A percentile compares a stretch with the other conserved stretches of the same genome.
Evolutionary conservation across 192 early-diverging fungal genomes (phyloP).

Genomic region (Coemansia umbellata): DNA sequence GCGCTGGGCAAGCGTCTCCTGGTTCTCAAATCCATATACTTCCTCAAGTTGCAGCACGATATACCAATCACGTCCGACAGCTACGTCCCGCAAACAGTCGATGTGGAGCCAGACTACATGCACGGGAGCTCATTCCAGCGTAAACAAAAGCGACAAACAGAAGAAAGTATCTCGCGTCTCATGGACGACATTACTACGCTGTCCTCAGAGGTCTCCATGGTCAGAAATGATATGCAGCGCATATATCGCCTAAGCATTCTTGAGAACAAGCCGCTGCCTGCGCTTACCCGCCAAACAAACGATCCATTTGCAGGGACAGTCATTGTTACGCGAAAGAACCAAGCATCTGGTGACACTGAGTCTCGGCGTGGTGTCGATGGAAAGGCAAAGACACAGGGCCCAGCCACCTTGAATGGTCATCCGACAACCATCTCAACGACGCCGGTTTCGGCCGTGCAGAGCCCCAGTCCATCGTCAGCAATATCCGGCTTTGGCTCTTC

Average conservation of each 20-base stretch:
- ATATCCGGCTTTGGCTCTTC: constrained; percentile 13
- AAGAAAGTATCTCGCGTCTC: constrained; percentile 36
- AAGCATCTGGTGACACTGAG: constrained; percentile 18
- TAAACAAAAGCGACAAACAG: constrained; percentile 41
- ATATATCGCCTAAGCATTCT: constrained; percentile 44
- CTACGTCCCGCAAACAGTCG: constrained; percentile 72
- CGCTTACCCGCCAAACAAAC: constrained; percentile 15
- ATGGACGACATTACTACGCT: constrained; percentile 43
- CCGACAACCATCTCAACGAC: constrained; percentile 10
- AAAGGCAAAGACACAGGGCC: constrained; percentile 6
- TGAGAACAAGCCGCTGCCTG: constrained; percentile 50
- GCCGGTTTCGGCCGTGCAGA: constrained; percentile 23
- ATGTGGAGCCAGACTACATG: constrained; percentile 46
- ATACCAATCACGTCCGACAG: constrained; percentile 79
- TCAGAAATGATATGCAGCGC: constrained; percentile 47
- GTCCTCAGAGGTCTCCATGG: constrained; percentile 34
- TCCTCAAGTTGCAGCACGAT: constrained; percentile 72
- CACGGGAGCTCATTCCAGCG: constrained; percentile 45
- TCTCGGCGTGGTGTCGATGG: constrained; percentile 17
- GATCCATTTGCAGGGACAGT: constrained; percentile 36
- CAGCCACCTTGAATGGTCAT: constrained; percentile 4
- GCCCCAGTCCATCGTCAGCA: constrained; percentile 21
- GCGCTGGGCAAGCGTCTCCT: constrained; percentile 83
- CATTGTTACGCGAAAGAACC: constrained; percentile 24
- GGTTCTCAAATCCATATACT: constrained; percentile 89